A percentile compares a stretch with the other conserved stretches of the same genome.
phyloP scores from a whole-genome alignment of 345 rosid species.

The Sonneratia alba region DNA sequence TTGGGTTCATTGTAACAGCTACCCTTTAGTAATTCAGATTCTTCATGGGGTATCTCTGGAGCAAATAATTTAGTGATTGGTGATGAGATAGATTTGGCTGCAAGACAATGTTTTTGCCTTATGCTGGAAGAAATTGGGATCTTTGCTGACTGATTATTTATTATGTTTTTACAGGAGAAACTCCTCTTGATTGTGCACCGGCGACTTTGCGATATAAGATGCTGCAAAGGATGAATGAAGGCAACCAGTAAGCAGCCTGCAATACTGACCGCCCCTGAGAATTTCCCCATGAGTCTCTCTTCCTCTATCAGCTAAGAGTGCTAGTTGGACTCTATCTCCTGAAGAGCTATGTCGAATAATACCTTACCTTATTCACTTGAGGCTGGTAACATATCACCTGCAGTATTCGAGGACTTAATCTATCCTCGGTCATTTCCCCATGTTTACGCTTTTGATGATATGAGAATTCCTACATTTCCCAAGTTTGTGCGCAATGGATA shows the following conservation, averaged over 20 bases:
- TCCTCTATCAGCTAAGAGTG: background rate
- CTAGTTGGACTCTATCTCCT: background rate
- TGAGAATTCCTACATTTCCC: background rate
- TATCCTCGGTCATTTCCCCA: background rate
- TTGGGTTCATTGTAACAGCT: background rate
- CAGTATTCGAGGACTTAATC: background rate
- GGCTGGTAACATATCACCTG: background rate
- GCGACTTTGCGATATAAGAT: conserved; percentile 80
- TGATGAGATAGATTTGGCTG: background rate
- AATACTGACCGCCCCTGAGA: background rate
- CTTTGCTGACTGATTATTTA: conserved; percentile 1
- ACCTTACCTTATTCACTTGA: background rate
- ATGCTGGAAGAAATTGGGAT: background rate
- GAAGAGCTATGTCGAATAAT: background rate
- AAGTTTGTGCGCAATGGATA: background rate
- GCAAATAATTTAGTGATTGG: background rate
- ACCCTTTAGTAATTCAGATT: background rate
- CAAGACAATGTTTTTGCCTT: background rate
- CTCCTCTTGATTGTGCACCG: conserved; percentile 84
- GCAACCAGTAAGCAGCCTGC: conserved; percentile 4
- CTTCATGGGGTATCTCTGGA: background rate
- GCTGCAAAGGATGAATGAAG: conserved; percentile 50
- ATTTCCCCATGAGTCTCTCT: background rate
- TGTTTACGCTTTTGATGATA: background rate
- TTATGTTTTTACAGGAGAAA: conserved; percentile 49